Evolutionary conservation across 176 grass and related monocot genomes (phyloP), one percentile per base, ranked within the genome.

Genomic region (Alloteropsis semialata): DNA sequence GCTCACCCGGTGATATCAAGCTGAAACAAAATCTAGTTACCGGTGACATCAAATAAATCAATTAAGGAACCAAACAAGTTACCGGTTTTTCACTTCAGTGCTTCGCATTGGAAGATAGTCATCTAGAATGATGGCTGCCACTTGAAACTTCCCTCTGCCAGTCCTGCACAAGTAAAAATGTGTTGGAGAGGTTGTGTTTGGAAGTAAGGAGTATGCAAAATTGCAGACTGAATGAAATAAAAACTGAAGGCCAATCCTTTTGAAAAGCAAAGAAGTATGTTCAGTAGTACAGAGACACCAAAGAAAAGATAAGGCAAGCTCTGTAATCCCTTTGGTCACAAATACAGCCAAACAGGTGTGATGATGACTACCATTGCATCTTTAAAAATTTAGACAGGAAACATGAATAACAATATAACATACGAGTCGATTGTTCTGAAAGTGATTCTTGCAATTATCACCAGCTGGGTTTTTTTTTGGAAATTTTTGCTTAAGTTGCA

Each of bases 81-180:
- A 91, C 93, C 89, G 70, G 85, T 96, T 94, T 76, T 93, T 99
- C 72, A 96, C 76, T 93, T 99, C 96, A 76, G 81, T 82, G 66
- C 96, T 99, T 65, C 85, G 89, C 96, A 99, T 95, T 24, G 93
- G 96, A 77, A 96, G 91, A 85, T 96, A 88, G 76, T 96, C 75
- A 89, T 90, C 83, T 39, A 89, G 84, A 79, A 74, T 84, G 22
- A 90, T 45, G 38, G 93, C 87, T 75, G 78, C 73, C 29, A 58
- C 67, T 49, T 71, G 25, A 65, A 79, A 90, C 77, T 76, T 96
- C 78, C 87, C 86, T 75, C 61, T 78, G 64, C 84, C 64, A 25
- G 55, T 80, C 89, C 96, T 95, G 85, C 72, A 92, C 37, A 70
- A 79, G 62, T 21, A 82, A 25, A 36, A 34, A 11, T 45, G 38